phyloP scores from a whole-genome alignment of 2,329 filamentous ascomycete species.

The Monosporascus sp. region DNA sequence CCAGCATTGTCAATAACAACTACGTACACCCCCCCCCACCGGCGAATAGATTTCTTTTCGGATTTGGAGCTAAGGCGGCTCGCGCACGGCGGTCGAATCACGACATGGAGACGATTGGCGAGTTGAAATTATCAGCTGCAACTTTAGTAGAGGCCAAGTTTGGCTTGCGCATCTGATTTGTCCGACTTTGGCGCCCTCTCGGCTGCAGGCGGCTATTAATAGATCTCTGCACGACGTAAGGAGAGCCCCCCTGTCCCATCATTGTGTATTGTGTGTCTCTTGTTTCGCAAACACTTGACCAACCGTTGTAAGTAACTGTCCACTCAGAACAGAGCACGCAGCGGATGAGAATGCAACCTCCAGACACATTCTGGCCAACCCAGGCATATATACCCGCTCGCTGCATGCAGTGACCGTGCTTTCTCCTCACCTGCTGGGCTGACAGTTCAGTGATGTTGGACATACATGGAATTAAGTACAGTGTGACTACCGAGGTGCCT shows the following conservation, averaged over 20 bases:
- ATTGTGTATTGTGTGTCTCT: conserved; percentile 18
- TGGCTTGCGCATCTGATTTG: conserved; percentile 13
- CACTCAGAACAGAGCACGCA: conserved; percentile 16
- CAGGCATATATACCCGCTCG: background rate
- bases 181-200: conserved; percentile 11
- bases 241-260: conserved; percentile 6
- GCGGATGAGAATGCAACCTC: conserved; percentile 4
- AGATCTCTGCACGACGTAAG: conserved; percentile 8
- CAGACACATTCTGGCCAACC: background rate
- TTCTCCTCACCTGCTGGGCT: background rate
- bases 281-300: conserved; percentile 25
- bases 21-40: background rate
- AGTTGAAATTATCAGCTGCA: conserved; percentile 20
- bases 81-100: background rate
- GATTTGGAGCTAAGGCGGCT: background rate
- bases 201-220: conserved; percentile 19
- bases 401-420: background rate
- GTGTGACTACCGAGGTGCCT: background rate
- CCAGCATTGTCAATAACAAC: background rate
- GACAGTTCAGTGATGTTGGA: background rate
- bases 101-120: conserved; percentile 13
- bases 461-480: background rate
- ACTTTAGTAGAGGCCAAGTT: conserved; percentile 9
- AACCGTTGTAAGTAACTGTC: conserved; percentile 16
- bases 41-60: background rate